Evolutionary conservation across 2,329 filamentous ascomycete genomes (phyloP).

Genomic region (Fusarium agapanthi): DNA sequence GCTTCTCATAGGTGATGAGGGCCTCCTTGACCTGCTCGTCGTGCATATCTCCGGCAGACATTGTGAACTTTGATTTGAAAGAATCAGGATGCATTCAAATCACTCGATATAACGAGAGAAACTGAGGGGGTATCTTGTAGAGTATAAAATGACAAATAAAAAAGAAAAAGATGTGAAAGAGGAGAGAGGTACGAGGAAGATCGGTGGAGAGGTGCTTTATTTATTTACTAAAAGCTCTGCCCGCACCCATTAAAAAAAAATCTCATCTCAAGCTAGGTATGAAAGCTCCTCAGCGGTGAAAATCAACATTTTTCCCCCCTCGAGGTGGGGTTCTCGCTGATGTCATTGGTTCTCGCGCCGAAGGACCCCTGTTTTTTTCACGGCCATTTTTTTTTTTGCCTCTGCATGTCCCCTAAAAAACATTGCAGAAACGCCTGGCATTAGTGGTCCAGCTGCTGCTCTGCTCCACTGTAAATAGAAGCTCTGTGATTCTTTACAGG

Average conservation of each 20-base stretch:
- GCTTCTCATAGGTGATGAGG: slow-evolving; percentile 74
- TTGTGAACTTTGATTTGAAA: slow-evolving; percentile 36
- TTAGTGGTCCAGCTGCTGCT: slow-evolving; percentile 23
- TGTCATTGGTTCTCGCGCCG: slow-evolving; percentile 42
- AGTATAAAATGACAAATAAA: not conserved
- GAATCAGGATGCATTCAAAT: slow-evolving; percentile 22
- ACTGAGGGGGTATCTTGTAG: slow-evolving; percentile 20
- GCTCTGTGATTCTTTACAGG: slow-evolving; percentile 28
- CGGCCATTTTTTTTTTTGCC: slow-evolving; percentile 19
- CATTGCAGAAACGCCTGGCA: slow-evolving; percentile 19
- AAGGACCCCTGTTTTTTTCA: slow-evolving; percentile 34
- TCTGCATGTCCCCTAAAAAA: slow-evolving; percentile 23
- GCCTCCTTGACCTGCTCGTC: slow-evolving; percentile 45
- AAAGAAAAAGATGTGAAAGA: slow-evolving; percentile 3
- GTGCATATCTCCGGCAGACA: slow-evolving; percentile 49
- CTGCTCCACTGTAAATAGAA: slow-evolving; percentile 28
- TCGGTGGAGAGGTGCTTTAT: slow-evolving; percentile 21
- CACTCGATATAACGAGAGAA: slow-evolving; percentile 14
- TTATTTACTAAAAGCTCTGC: slow-evolving; percentile 18
- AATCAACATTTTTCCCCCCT: slow-evolving; percentile 35
- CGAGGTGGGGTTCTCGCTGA: slow-evolving; percentile 39
- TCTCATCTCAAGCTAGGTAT: slow-evolving; percentile 1
- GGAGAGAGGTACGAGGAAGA: not conserved
- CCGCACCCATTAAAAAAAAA: slow-evolving; percentile 11
- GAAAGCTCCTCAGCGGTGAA: slow-evolving; percentile 35